phyloP scores from a whole-genome alignment of 1,284 basidiomycete species.

The Leucocoprinus gongylophorus region DNA sequence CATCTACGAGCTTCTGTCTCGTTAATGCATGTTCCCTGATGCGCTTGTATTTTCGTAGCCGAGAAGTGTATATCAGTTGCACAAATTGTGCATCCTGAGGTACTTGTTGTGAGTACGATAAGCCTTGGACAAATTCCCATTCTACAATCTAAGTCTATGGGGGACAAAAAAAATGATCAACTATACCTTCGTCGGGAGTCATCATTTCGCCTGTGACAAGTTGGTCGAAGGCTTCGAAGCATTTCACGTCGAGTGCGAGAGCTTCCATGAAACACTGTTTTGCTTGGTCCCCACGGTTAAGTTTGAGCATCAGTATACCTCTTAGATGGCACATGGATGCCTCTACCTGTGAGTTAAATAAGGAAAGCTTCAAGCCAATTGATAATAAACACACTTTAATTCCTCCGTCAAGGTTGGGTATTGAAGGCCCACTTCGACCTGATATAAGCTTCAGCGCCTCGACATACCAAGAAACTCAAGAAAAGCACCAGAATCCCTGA shows the following conservation, averaged over 20 bases:
- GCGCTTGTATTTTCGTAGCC: constrained; percentile 86
- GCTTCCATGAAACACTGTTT: constrained; percentile 95
- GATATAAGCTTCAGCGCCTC: constrained; percentile 5
- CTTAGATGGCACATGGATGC: constrained; percentile 94
- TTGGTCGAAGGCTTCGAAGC: constrained; percentile 93
- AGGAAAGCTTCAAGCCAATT: not conserved
- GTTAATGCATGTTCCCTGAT: constrained; percentile 75
- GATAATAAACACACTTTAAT: constrained; percentile 59
- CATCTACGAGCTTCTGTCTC: constrained; percentile 65
- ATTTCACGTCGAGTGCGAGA: constrained; percentile 90
- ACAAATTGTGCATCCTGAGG: constrained; percentile 88
- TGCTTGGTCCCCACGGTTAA: constrained; percentile 84
- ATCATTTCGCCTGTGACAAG: constrained; percentile 92
- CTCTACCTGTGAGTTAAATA: constrained; percentile 57
- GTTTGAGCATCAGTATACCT: constrained; percentile 88
- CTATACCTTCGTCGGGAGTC: constrained; percentile 79
- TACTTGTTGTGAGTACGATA: constrained; percentile 79
- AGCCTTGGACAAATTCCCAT: constrained; percentile 89
- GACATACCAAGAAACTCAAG: not conserved
- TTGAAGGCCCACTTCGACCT: constrained; percentile 58
- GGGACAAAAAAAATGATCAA: not conserved
- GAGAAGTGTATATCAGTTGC: constrained; percentile 84
- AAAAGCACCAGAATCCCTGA: constrained; percentile 57
- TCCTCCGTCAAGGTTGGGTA: constrained; percentile 75
- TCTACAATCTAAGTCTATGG: constrained; percentile 42